Evolutionary conservation across 2,329 filamentous ascomycete species (phyloP), one percentile per base, ranked within the genome.

Genomic region (Furcasterigmium sp.): DNA sequence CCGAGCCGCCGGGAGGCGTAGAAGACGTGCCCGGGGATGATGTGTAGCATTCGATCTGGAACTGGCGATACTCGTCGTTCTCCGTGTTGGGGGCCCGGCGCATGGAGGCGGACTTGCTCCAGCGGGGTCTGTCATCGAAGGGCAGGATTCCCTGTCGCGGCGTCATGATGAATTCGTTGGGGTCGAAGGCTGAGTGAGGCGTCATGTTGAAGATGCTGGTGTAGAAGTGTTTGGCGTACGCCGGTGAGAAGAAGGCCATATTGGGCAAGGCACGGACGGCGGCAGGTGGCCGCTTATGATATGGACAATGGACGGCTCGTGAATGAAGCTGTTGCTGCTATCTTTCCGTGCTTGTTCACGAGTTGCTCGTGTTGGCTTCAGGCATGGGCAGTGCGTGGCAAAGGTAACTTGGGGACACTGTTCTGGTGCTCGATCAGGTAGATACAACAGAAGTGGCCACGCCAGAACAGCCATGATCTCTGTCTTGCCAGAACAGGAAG

Each of bases 31-130:
- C 15, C 17, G 8, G 23, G 14, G 32, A 15, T 6, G 15, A 17
- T 17, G 39, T 15, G 30, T 41, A 41, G 39, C 39, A 41, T 18
- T 20, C 29, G 20, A 35, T 14, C 30, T 41, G 39, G 30, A 34
- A 41, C 20, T 9, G 15, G 39, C 29, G 29, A 30, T 41, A 41
- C 21, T 37, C 35, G 35, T 18, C 19, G 15, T 17, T 15, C 32
- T 15, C n/a, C 32, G 17, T 9, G 11, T 15, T 13, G 13, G 29
- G 14, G 3, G 13, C 26, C 10, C 6, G 3, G 5, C 14, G 29
- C 3, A 15, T 9, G 5, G 29, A n/a, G 8, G 14, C 13, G 29
- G 29, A n/a, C n/a, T n/a, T n/a, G 7, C 23, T 26, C 23, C 23
- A 26, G 23, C 23, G 23, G 23, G 10, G 9, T 4, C n/a, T 35